Evolutionary conservation across 2,329 filamentous ascomycete species (phyloP).

Genomic region (Pleurostoma richardsiae): DNA sequence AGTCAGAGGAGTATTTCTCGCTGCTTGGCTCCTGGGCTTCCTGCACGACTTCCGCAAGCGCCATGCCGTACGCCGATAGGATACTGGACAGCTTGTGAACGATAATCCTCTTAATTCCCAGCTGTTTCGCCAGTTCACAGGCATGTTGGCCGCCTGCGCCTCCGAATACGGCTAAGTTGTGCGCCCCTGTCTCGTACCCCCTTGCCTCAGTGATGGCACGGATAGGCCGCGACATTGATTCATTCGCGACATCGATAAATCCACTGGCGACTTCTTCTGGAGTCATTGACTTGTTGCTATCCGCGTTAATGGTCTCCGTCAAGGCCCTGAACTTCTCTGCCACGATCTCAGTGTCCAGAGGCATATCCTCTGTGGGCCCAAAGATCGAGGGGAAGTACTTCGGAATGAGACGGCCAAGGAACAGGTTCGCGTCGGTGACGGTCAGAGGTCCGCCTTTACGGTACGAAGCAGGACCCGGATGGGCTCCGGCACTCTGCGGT

Average conservation of each 20-base stretch:
- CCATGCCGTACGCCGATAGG: conserved; percentile 6
- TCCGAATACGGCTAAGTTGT: conserved; percentile 6
- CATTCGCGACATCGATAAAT: conserved; percentile 68
- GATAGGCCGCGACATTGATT: conserved; percentile 71
- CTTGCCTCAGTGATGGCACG: conserved; percentile 51
- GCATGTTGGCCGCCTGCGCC: conserved; percentile 5
- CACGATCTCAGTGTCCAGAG: conserved; percentile 1
- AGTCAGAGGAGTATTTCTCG: conserved; percentile 19
- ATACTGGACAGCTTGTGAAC: conserved; percentile 5
- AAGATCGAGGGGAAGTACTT: conserved; percentile 4
- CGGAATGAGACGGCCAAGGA: conserved; percentile 2
- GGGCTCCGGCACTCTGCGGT: neutral
- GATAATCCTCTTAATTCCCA: conserved; percentile 1
- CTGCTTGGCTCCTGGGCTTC: conserved; percentile 20
- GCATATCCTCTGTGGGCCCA: conserved; percentile 2
- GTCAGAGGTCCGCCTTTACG: conserved; percentile 6
- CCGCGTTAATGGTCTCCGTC: conserved; percentile 1
- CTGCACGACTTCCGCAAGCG: conserved; percentile 4
- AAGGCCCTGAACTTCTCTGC: conserved; percentile 1
- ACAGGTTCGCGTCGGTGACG: conserved; percentile 4
- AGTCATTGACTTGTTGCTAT: neutral
- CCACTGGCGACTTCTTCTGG: conserved; percentile 4
- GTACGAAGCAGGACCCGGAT: conserved; percentile 4
- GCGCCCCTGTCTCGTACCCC: conserved; percentile 13
- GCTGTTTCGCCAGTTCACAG: conserved; percentile 1